phyloP scores from a whole-genome alignment of 2,329 filamentous ascomycete species.

The Fusarium graminum region DNA sequence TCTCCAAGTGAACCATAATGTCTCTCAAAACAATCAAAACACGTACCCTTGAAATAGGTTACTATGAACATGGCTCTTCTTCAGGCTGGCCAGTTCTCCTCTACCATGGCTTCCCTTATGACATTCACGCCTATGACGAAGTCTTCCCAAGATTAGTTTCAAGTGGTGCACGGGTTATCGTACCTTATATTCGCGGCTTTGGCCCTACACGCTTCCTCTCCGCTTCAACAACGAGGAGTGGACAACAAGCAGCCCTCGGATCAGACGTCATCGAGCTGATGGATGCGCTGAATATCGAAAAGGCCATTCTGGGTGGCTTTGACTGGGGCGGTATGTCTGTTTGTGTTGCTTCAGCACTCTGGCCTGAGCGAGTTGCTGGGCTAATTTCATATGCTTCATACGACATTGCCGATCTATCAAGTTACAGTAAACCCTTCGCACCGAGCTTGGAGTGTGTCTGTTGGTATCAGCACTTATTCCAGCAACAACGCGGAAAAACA shows the following conservation, averaged over 20 bases:
- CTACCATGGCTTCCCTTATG: constrained; percentile 26
- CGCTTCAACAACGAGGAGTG: constrained; percentile 6
- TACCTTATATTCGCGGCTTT: constrained; percentile 7
- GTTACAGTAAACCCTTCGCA: background rate
- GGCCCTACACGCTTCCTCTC: constrained; percentile 16
- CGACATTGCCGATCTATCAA: constrained; percentile 13
- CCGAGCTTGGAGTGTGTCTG: constrained; percentile 14
- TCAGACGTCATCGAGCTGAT: constrained; percentile 18
- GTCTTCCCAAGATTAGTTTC: background rate
- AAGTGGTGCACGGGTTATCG: background rate
- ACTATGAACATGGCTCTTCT: constrained; percentile 3
- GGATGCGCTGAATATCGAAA: constrained; percentile 13
- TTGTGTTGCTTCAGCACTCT: constrained; percentile 13
- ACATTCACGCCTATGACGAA: constrained; percentile 17
- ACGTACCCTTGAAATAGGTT: constrained; percentile 7
- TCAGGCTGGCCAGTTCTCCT: constrained; percentile 18
- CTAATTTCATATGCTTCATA: constrained; percentile 17
- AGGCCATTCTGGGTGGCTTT: background rate
- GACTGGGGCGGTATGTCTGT: constrained; percentile 19
- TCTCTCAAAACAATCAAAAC: constrained; percentile 3
- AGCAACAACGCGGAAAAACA: background rate
- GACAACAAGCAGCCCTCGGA: constrained; percentile 14
- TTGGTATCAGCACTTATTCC: constrained; percentile 28
- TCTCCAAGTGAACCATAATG: background rate
- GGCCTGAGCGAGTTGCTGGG: constrained; percentile 9